Evolutionary conservation across 2,329 filamentous ascomycete species (phyloP).

Genomic region (Exophiala oligosperma): DNA sequence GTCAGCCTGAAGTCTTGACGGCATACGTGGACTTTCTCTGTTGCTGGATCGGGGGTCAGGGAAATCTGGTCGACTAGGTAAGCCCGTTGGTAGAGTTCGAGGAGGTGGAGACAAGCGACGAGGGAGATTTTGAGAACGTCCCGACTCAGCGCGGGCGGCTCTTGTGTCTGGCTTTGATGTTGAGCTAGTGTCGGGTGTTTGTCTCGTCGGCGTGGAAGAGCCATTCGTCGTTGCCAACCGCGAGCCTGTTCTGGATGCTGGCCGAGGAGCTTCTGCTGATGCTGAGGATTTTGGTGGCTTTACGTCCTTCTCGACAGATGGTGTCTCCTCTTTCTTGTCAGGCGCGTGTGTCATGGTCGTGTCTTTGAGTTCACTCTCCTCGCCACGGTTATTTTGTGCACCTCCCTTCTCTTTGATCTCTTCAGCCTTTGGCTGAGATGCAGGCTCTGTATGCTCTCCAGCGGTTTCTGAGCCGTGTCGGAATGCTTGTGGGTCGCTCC

Average conservation of each 20-base stretch:
- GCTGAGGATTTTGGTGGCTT: neutral
- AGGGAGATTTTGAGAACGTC: slow-evolving; percentile 30
- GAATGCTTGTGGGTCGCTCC: slow-evolving; percentile 50
- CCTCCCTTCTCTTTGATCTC: slow-evolving; percentile 26
- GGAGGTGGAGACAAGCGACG: slow-evolving; percentile 39
- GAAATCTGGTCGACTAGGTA: slow-evolving; percentile 37
- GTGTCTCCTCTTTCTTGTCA: slow-evolving; percentile 19
- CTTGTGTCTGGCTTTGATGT: slow-evolving; percentile 18
- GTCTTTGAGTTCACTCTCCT: slow-evolving; percentile 49
- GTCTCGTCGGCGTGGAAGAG: slow-evolving; percentile 17
- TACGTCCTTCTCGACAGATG: slow-evolving; percentile 17
- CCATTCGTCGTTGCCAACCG: slow-evolving; percentile 13
- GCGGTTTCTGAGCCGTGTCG: slow-evolving; percentile 30
- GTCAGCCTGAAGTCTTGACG: slow-evolving; percentile 32
- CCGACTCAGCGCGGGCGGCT: slow-evolving; percentile 14
- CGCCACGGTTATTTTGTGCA: slow-evolving; percentile 32
- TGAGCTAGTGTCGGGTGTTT: slow-evolving; percentile 5
- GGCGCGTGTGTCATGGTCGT: slow-evolving; percentile 42
- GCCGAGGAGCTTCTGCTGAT: slow-evolving; percentile 15
- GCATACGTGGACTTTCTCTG: slow-evolving; percentile 38
- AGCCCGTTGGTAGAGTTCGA: slow-evolving; percentile 37
- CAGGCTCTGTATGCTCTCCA: slow-evolving; percentile 14
- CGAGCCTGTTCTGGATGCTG: slow-evolving; percentile 8
- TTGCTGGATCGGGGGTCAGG: slow-evolving; percentile 36
- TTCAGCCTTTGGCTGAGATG: slow-evolving; percentile 18